Evolutionary conservation across 371 early-diverging fungal species (phyloP), one percentile per base, ranked within the genome.

Genomic region (Scutellospora calospora): DNA sequence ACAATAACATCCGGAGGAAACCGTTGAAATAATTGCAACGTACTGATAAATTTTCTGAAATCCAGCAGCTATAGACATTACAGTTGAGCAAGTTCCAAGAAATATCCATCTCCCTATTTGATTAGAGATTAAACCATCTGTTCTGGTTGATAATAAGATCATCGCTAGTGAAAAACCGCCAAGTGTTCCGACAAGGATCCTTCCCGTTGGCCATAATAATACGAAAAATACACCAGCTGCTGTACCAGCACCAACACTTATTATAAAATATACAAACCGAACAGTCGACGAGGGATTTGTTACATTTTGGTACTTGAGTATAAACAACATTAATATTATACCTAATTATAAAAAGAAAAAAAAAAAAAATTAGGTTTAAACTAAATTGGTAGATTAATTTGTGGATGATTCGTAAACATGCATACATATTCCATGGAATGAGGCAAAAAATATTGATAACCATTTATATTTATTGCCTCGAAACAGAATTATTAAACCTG

Each of bases 271-370:
- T 9, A 78, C 54, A 51, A 78, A 63, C 25, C 78, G 63, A 18
- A 51, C 5, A 0, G 33, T 57, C 20, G 33, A 52, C 0, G 65
- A 18, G 25, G 78, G 78, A 65, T 63, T 62, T n/a, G 29, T 45
- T n/a, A 78, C 78, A 52, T 78, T 49, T 62, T 78, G 78, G 33
- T 29, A 78, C 31, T 78, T 78, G 16, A 78, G 25, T 27, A 78
- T 66, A 59, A 78, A 78, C 52, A 78, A 33, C 38, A 66, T 9
- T 11, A 78, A 57, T 27, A 78, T 52, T 29, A 78, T 51, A 38
- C 78, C 78, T 62, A 65, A 31, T 29, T 31, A 29, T 25, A 51
- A 1, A 51, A 31, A 72, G 31, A 45, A 51, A 71, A n/a, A 49
- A 49, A 69, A 27, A 12, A 41, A 68, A 3, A 1, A 11, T 3